Base-by-base conservation (phyloP, 2,329 filamentous ascomycete species). In the Cucurbitaria berberidis region DNA sequence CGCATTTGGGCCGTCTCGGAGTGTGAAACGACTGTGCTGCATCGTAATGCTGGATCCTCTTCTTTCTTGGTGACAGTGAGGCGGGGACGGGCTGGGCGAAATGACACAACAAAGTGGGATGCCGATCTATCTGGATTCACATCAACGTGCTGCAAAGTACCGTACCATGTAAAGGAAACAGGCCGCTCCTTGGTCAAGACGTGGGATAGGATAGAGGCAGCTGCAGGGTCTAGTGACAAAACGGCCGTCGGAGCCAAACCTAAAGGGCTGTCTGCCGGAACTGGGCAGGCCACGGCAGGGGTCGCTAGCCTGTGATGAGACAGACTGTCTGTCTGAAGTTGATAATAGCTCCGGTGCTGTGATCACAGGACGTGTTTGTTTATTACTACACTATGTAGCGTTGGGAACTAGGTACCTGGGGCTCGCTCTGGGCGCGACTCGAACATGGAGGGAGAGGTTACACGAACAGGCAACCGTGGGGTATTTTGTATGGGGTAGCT, bases 181-280 rank as follows among this genome's bases (percentile, higher is more conserved):
- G 43, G 27, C 57, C 58, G 45, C 39, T n/a, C 40, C 55, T 27
- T 35, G 43, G 52, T 44, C 50, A 58, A 16, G 35, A 45, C 55
- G 57, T 58, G 62, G 59, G 59, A 53, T 16, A 19, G 39, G 55
- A n/a, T n/a, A n/a, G n/a, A n/a, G n/a, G 61, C 62, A 49, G 55
- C 63, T 68, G 62, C 66, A 69, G 64, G 66, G 66, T 68, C 66
- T 62, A 67, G 30, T 34, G 15, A 62, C 63, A 40, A 57, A 59
- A 58, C 45, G 55, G 52, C 32, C 44, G 44, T 53, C 53, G 55
- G 46, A 47, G 48, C 22, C 40, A 38, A 42, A 55, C 24, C 24
- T 9, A 51, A 51, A 48, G 51, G 55, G 48, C 56, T 46, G 53
- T 36, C 26, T 51, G 52, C 45, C 53, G 55, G 48, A n/a, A 29